phyloP scores from a whole-genome alignment of 139 green algal genomes.

The Pseudopediastrum boryanum region DNA sequence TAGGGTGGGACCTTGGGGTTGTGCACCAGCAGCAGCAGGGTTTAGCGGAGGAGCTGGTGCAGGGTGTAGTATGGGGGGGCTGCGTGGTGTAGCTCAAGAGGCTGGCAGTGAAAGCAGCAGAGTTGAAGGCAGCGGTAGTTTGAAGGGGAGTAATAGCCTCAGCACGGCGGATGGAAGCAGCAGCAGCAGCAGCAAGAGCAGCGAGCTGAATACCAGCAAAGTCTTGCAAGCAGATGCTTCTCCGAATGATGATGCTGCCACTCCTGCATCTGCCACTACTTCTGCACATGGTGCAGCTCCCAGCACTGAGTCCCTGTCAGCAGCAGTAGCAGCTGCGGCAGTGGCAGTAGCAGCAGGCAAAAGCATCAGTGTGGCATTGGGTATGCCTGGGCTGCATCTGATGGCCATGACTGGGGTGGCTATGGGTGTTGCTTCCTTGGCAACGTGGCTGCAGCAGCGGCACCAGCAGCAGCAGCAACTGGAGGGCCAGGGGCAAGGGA shows the following conservation, averaged over 20 bases:
- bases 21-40: too few relatives aligned
- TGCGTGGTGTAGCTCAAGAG: too few relatives aligned
- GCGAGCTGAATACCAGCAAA: not conserved
- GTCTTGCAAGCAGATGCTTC: too few relatives aligned
- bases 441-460: slow-evolving; percentile 4
- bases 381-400: slow-evolving; percentile 34
- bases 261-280: too few relatives aligned
- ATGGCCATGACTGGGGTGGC: slow-evolving; percentile 43
- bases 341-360: not conserved
- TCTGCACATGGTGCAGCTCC: too few relatives aligned
- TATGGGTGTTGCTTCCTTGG: slow-evolving; percentile 7
- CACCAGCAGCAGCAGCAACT: slow-evolving; percentile 7
- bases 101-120: too few relatives aligned
- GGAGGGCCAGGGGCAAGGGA: not conserved
- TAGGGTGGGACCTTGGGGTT: too few relatives aligned
- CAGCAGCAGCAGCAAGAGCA: not conserved
- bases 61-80: too few relatives aligned
- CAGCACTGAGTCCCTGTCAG: not conserved
- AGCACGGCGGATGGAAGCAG: slow-evolving; percentile 7
- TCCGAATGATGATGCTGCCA: too few relatives aligned
- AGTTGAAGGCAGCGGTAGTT: slow-evolving; percentile 2
- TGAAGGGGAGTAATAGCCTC: too few relatives aligned
- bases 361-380: slow-evolving; percentile 12
- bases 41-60: too few relatives aligned
- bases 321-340: slow-evolving; percentile 23